Evolutionary conservation across 768 basidiomycete genomes (phyloP).

Genomic region (Naganishia vishniacii): DNA sequence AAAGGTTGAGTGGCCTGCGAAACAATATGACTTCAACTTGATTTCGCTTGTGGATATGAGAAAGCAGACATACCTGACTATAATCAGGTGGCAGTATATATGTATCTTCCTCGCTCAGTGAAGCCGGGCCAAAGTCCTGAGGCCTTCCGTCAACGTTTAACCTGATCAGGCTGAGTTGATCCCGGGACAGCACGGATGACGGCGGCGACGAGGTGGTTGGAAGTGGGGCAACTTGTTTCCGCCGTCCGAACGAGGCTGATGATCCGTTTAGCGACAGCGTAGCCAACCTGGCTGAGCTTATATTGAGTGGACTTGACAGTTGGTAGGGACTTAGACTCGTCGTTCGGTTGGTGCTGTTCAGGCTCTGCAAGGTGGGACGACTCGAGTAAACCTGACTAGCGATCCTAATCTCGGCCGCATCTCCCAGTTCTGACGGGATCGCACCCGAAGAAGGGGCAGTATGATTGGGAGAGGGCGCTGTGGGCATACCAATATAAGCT

Average conservation of each 20-base stretch:
- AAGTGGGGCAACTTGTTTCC: constrained; percentile 2
- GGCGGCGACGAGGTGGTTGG: not conserved
- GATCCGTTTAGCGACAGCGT: not conserved
- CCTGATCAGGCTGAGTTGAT: constrained; percentile 2
- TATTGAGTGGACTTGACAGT: not conserved
- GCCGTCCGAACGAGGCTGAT: not conserved
- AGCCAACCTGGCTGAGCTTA: not conserved
- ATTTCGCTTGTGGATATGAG: not conserved
- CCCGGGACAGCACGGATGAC: not conserved
- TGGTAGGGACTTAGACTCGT: not conserved
- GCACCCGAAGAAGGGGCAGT: constrained; percentile 10
- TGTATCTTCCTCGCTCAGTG: not conserved
- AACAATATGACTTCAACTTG: not conserved
- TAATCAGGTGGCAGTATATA: constrained; percentile 5
- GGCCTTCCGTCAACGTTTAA: constrained; percentile 3
- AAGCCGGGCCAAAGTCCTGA: constrained; percentile 8
- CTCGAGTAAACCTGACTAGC: constrained; percentile 7
- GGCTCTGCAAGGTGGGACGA: not conserved
- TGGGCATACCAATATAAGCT: constrained; percentile 2
- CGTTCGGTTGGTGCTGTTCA: not conserved
- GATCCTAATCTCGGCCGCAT: not conserved
- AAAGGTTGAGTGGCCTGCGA: constrained; percentile 11
- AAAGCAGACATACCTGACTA: not conserved
- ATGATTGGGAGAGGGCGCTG: not conserved
- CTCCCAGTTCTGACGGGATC: constrained; percentile 1